Evolutionary conservation across 202 grass and related monocot species (phyloP).

Genomic region (Panicum virgatum): DNA sequence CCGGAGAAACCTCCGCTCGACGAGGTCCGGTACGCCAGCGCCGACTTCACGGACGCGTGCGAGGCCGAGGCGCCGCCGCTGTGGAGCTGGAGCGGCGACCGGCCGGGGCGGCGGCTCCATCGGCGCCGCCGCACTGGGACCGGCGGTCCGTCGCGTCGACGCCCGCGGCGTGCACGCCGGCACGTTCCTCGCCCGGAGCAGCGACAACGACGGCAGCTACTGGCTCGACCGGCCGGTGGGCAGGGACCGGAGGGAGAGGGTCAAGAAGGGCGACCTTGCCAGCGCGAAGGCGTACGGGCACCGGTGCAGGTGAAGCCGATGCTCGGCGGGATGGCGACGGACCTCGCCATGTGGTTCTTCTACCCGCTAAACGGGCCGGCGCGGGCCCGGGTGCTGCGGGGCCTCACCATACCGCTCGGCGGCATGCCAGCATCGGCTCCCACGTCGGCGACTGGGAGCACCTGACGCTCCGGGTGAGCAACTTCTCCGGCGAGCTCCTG

Average conservation of each 20-base stretch:
- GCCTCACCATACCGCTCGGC: conserved; percentile 53
- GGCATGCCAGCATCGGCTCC: conserved; percentile 70
- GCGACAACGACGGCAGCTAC: conserved; percentile 62
- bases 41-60: conserved; percentile 64
- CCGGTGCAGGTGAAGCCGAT: conserved; percentile 77
- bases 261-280: conserved; percentile 68
- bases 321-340: conserved; percentile 74
- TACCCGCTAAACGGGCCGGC: conserved; percentile 83
- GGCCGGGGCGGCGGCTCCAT: conserved; percentile 41
- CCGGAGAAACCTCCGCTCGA: too few relatives aligned
- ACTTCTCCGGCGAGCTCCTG: conserved; percentile 68
- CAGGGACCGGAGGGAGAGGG: conserved; percentile 31
- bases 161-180: conserved; percentile 56
- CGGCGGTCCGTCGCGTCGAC: conserved; percentile 47
- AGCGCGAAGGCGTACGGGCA: conserved; percentile 61
- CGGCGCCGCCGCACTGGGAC: conserved; percentile 41
- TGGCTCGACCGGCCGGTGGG: conserved; percentile 84
- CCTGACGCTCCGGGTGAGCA: conserved; percentile 80
- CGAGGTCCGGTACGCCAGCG: conserved; percentile 56
- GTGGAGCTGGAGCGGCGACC: conserved; percentile 31
- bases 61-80: conserved; percentile 60
- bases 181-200: conserved; percentile 53
- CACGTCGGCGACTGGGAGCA: conserved; percentile 98
- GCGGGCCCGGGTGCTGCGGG: conserved; percentile 48
- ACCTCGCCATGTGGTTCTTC: conserved; percentile 80